Evolutionary conservation across 2,329 filamentous ascomycete species (phyloP), one percentile per base, ranked within the genome.

Genomic region (Neopestalotiopsis sp.): DNA sequence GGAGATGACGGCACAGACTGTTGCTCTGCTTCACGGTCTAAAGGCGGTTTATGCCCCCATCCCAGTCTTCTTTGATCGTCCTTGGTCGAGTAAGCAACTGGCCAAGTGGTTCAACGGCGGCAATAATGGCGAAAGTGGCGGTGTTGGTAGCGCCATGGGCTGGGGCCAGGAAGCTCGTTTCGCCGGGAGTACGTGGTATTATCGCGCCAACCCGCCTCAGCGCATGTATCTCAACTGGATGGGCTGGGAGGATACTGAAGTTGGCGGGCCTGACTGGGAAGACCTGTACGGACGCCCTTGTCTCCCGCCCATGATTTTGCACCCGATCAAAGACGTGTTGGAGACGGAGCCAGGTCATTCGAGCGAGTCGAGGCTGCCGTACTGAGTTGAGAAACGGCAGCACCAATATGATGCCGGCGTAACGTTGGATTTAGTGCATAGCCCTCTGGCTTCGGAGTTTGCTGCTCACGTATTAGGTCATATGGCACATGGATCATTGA

Each of bases 11-110:
- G 89, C 92, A 0, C 90, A 92, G 67, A 91, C 91, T 0, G 88
- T 91, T 32, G 89, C 92, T 0, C 85, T 95, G 20, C 88, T 94
- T 71, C 92, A 96, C 77, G 92, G 93, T 5, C 84, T 95, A 63
- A 95, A 95, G 81, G 90, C 91, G 4, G 91, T 94, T 4, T 93
- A 91, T 75, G 92, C 90, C 12, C 93, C 93, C 12, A 92, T 95
- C 79, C 92, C 93, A 1, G 88, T 95, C 61, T 95, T 90, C 79
- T 93, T 94, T 75, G 92, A 95, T 79, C 88, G 92, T 70, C 87
- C 91, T 64, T 94, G 92, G 92, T 81, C 81, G 38, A 83, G 86
- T 2, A 79, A 82, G 38, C 85, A 85, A 69, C 77, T 90, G 34
- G 84, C 84, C 38, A 84, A 83, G 70, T 90, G 86, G 84, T 90